These are phyloP conservation scores for Colletotrichum orbiculare DNA, from an alignment of 2,329 filamentous ascomycete genomes.

Conservation along the genomic window DNA sequence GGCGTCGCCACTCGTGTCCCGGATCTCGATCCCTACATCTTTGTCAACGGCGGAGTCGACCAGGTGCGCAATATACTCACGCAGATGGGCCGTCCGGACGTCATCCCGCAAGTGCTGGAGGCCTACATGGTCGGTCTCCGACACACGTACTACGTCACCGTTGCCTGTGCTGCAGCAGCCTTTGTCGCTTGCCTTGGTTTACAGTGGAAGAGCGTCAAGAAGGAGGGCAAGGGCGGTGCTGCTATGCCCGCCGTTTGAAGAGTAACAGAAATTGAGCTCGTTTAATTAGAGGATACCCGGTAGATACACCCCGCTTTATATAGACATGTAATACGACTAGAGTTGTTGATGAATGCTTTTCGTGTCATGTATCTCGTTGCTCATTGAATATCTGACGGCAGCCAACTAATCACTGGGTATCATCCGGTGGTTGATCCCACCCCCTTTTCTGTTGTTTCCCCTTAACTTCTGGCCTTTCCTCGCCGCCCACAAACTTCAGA, in stretches of 20 bases:
- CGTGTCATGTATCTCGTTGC: background rate
- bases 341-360: background rate
- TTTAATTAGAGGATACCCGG: conserved; percentile 29
- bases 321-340: conserved; percentile 15
- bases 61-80: conserved; percentile 58
- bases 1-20: conserved; percentile 59
- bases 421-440: conserved; percentile 55
- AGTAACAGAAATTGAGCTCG: background rate
- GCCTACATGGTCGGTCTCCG: conserved; percentile 63
- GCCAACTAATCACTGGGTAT: conserved; percentile 48
- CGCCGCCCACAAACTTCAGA: conserved; percentile 70
- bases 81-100: conserved; percentile 52
- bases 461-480: conserved; percentile 31
- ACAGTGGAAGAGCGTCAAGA: conserved; percentile 66
- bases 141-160: conserved; percentile 63
- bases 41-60: conserved; percentile 65
- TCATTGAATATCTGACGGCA: too few relatives aligned
- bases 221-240: conserved; percentile 46
- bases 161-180: conserved; percentile 58
- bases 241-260: conserved; percentile 38
- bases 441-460: conserved; percentile 32
- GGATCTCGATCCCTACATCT: conserved; percentile 57
- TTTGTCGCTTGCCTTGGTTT: conserved; percentile 58
- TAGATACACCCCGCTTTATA: conserved; percentile 10
- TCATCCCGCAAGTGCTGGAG: conserved; percentile 54